Evolutionary conservation across 257 asterid genomes (phyloP).

Genomic region (Ilex asprella): DNA sequence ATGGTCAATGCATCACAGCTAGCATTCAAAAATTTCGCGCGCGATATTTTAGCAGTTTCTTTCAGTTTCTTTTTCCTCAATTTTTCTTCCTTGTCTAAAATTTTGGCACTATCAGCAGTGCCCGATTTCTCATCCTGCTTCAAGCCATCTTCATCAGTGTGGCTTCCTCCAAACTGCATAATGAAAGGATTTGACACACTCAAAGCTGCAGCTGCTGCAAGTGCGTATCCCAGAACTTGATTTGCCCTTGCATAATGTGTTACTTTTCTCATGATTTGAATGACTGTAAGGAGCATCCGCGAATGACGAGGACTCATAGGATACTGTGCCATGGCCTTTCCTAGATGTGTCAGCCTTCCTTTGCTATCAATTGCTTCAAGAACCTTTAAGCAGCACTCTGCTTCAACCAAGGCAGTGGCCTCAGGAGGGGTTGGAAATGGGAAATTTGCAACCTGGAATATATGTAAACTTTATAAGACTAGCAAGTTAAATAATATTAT

Average conservation of each 20-base stretch:
- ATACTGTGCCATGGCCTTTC: constrained; percentile 90
- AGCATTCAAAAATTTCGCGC: constrained; percentile 63
- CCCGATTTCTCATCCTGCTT: constrained; percentile 22
- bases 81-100: constrained; percentile 38
- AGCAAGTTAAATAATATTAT: too few species aligned
- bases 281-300: constrained; percentile 92
- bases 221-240: constrained; percentile 75
- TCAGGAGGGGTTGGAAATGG: constrained; percentile 98
- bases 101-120: constrained; percentile 23
- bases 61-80: constrained; percentile 55
- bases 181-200: constrained; percentile 73
- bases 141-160: constrained; percentile 23
- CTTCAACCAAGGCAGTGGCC: constrained; percentile 59
- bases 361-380: constrained; percentile 82
- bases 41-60: constrained; percentile 48
- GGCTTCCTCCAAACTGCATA: constrained; percentile 33
- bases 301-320: constrained; percentile 99
- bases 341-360: constrained; percentile 69
- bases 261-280: constrained; percentile 51
- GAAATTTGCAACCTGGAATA: constrained; percentile 72
- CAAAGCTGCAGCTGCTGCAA: constrained; percentile 85
- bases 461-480: too few species aligned
- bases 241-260: constrained; percentile 40
- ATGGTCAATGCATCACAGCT: constrained; percentile 68
- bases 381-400: constrained; percentile 76